phyloP scores from a whole-genome alignment of 345 rosid genomes.

The Viola odorata region DNA sequence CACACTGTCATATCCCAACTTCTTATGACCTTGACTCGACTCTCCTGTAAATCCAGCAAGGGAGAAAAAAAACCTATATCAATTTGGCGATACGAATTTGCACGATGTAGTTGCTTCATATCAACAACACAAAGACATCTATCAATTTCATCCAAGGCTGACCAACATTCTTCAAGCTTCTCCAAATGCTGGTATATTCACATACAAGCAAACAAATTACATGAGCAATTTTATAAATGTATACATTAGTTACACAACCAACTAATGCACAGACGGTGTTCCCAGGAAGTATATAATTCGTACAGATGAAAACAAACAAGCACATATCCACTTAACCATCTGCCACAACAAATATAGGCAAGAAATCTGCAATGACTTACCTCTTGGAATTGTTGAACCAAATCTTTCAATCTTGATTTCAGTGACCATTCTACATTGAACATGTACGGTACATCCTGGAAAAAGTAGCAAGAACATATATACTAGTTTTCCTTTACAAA shows the following conservation, averaged over 20 bases:
- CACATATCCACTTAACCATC: too few relatives aligned
- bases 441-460: slow-evolving; percentile 63
- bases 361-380: slow-evolving; percentile 20
- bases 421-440: slow-evolving; percentile 53
- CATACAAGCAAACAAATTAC: background rate
- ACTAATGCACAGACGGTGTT: background rate
- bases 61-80: slow-evolving; percentile 38
- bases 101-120: slow-evolving; percentile 39
- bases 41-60: background rate
- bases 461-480: slow-evolving; percentile 6
- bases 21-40: too few relatives aligned
- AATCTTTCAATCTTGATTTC: slow-evolving; percentile 57
- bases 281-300: background rate
- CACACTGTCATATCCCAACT: too few relatives aligned
- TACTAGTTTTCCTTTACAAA: slow-evolving; percentile 1
- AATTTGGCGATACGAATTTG: slow-evolving; percentile 38
- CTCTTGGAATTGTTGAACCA: slow-evolving; percentile 52
- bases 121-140: slow-evolving; percentile 51
- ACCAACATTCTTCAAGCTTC: slow-evolving; percentile 67
- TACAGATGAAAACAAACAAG: background rate
- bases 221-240: background rate
- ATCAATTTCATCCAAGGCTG: slow-evolving; percentile 71
- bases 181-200: slow-evolving; percentile 48
- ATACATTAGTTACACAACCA: background rate
- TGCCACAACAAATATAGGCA: background rate